Evolutionary conservation across 306 rosid genomes (phyloP).

Genomic region (Prunus kanzakura): DNA sequence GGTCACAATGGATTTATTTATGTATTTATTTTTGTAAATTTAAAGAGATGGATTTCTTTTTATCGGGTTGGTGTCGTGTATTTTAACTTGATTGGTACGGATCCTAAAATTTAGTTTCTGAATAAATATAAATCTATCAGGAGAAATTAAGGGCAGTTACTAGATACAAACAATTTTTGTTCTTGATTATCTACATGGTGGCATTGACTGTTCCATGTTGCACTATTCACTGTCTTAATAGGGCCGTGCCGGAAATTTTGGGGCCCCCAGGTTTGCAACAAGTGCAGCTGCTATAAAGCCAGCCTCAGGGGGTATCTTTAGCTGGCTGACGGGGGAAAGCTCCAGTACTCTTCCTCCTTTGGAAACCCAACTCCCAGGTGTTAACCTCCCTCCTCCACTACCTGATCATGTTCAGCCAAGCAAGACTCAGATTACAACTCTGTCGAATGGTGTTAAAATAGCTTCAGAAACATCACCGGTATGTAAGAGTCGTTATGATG

Average conservation of each 20-base stretch:
- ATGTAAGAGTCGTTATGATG: slow-evolving; percentile 25
- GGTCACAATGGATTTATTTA: neutral
- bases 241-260: slow-evolving; percentile 57
- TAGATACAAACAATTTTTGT: neutral
- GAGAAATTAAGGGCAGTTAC: neutral
- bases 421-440: slow-evolving; percentile 75
- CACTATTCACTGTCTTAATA: slow-evolving; percentile 18
- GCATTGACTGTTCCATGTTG: neutral
- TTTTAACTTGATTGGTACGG: neutral
- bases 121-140: neutral
- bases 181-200: neutral
- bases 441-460: slow-evolving; percentile 71
- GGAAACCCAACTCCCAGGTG: slow-evolving; percentile 54
- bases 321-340: slow-evolving; percentile 73
- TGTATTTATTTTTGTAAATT: neutral
- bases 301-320: slow-evolving; percentile 61
- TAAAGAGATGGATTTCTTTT: neutral
- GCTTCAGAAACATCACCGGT: slow-evolving; percentile 77
- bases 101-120: neutral
- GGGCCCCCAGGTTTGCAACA: slow-evolving; percentile 56
- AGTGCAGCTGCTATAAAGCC: slow-evolving; percentile 52
- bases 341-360: slow-evolving; percentile 59
- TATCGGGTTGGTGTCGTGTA: neutral
- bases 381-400: slow-evolving; percentile 56
- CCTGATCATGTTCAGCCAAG: slow-evolving; percentile 73